Percentiles rank a stretch among this genome's conserved stretches.
Conservation (phyloP, 2,329 filamentous ascomycete genomes). For the Trichoderma sp. region DNA sequence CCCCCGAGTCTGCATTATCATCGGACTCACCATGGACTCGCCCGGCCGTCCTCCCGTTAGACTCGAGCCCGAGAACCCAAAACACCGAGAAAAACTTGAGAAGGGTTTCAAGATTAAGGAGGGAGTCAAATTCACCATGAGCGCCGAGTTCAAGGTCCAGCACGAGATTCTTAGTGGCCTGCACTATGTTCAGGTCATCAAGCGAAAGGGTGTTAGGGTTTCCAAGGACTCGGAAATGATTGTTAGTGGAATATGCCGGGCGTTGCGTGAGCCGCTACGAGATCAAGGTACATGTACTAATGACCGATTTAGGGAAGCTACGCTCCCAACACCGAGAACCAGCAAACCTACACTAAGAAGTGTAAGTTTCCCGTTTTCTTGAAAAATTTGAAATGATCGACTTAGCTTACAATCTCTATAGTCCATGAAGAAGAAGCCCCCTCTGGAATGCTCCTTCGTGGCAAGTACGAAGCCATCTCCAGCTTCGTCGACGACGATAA, state of each 20-base stretch:
- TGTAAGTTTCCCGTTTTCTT: slow-evolving; percentile 57
- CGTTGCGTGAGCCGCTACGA: neutral
- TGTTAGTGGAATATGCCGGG: slow-evolving; percentile 52
- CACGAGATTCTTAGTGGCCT: slow-evolving; percentile 92
- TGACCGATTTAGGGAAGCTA: slow-evolving; percentile 69
- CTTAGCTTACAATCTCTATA: slow-evolving; percentile 40
- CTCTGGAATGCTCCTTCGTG: slow-evolving; percentile 82
- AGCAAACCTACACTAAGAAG: slow-evolving; percentile 81
- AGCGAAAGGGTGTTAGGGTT: slow-evolving; percentile 79
- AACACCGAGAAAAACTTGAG: slow-evolving; percentile 72
- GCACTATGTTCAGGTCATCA: slow-evolving; percentile 93
- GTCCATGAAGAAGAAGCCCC: slow-evolving; percentile 92
- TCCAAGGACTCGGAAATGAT: slow-evolving; percentile 99
- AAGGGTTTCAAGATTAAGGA: slow-evolving; percentile 97
- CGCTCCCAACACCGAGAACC: slow-evolving; percentile 86
- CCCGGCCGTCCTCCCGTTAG: slow-evolving; percentile 57
- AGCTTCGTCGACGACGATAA: slow-evolving; percentile 96
- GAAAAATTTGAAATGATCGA: too few species aligned
- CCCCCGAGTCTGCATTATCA: slow-evolving; percentile 87
- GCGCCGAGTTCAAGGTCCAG: slow-evolving; percentile 90
- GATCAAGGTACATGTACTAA: slow-evolving; percentile 26
- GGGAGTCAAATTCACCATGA: slow-evolving; percentile 90
- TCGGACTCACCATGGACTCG: slow-evolving; percentile 73
- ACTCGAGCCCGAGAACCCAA: neutral
- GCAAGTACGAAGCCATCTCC: slow-evolving; percentile 84